These are phyloP conservation scores for Aspergillus proliferans DNA, from an alignment of 2,329 filamentous ascomycete genomes.

Conservation along the genomic window DNA sequence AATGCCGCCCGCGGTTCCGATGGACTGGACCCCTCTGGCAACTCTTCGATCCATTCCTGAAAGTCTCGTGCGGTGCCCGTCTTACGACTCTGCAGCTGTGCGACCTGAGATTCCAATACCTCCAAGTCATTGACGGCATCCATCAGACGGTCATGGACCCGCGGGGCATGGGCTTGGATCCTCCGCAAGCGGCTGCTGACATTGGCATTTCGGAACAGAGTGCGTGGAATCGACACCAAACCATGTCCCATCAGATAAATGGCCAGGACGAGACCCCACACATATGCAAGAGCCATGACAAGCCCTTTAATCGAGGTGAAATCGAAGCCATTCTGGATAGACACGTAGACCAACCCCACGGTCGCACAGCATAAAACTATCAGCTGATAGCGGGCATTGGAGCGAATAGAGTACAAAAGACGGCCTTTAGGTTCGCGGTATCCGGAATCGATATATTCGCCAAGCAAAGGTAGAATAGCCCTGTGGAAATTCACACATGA, in stretches of 20 bases:
- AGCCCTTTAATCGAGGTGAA: constrained; percentile 70
- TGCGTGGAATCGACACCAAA: constrained; percentile 80
- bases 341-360: constrained; percentile 74
- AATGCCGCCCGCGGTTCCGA: constrained; percentile 51
- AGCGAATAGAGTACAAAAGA: constrained; percentile 74
- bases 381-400: constrained; percentile 83
- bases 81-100: constrained; percentile 73
- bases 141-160: constrained; percentile 77
- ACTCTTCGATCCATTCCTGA: constrained; percentile 92
- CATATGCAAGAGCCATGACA: constrained; percentile 90
- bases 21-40: constrained; percentile 68
- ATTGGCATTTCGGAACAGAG: constrained; percentile 71
- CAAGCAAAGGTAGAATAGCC: constrained; percentile 86
- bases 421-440: constrained; percentile 80
- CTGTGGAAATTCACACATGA: constrained; percentile 38
- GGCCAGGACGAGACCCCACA: constrained; percentile 83
- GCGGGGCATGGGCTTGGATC: constrained; percentile 72
- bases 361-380: constrained; percentile 66
- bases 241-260: constrained; percentile 99
- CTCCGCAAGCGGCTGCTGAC: constrained; percentile 67
- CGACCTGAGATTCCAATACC: constrained; percentile 72
- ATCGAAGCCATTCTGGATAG: constrained; percentile 68
- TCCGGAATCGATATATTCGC: constrained; percentile 90
- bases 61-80: constrained; percentile 68
- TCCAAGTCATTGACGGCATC: constrained; percentile 76